Evolutionary conservation across 768 basidiomycete genomes (phyloP), one percentile per base, ranked within the genome.

Genomic region (Jaapia argillacea): DNA sequence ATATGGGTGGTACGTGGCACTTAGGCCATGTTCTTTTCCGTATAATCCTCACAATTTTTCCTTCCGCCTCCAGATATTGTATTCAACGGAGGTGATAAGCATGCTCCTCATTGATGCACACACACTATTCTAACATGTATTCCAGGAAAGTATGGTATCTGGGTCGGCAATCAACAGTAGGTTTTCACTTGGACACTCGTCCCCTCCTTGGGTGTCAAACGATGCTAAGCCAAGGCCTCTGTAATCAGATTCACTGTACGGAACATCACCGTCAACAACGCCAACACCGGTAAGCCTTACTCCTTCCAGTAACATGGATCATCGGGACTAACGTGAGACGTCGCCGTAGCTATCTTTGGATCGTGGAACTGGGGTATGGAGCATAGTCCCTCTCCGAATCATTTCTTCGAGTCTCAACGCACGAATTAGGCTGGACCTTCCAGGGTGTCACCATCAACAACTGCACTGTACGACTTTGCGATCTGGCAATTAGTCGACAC

Each of bases 101-200:
- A n/a, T n/a, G n/a, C n/a, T 16, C 28, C 10, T 33, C 28, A 33
- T 33, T 10, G 10, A 16, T 33, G 10, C 28, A 33, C 16, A 10
- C 16, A 16, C 10, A 33, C 16, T 33, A 16, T 10, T 33, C 28
- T 33, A 33, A 33, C 28, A 33, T 33, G 28, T 16, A 33, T 33
- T 33, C 12, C 44, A 76, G 82, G 84, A n/a, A 78, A 75, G 61
- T 77, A 64, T 49, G 85, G 81, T 4, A 79, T 88, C 46, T 77
- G 73, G 70, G 80, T 81, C 41, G 85, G 86, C 38, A 88, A 87
- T 51, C 86, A 89, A 60, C 86, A 88, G 71, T 83, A 50, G 46
- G 72, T 58, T n/a, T n/a, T n/a, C 28, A 33, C 16, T 12, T 48
- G 14, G 22, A 16, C 4, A 6, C 25, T 21, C 25, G 14, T 27